phyloP scores from a whole-genome alignment of 208 protist genomes.

The Jaenimonas drosophilae region DNA sequence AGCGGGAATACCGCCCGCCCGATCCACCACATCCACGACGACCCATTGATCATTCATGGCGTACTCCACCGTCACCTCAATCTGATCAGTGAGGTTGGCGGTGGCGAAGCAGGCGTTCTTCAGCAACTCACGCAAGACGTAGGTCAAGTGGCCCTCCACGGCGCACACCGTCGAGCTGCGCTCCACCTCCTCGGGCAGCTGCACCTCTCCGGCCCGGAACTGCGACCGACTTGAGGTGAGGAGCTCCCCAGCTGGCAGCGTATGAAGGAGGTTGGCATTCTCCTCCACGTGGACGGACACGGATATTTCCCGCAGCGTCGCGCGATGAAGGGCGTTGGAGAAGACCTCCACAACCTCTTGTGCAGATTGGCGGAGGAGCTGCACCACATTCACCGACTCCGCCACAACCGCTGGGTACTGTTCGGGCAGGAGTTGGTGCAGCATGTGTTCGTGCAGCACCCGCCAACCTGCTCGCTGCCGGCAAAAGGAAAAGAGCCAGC shows the following conservation, averaged over 20 bases:
- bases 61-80: slow-evolving; percentile 35
- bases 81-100: slow-evolving; percentile 7
- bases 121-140: slow-evolving; percentile 72
- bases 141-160: slow-evolving; percentile 61
- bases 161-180: slow-evolving; percentile 31
- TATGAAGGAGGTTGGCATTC: slow-evolving; percentile 23
- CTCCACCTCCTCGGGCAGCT: no score
- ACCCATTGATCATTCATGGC: slow-evolving; percentile 42
- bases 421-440: slow-evolving; percentile 35
- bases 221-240: slow-evolving; percentile 33
- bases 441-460: slow-evolving; percentile 76
- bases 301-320: no score
- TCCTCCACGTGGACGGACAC: slow-evolving; percentile 55
- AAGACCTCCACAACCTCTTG: slow-evolving; percentile 58
- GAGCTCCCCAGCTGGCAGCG: slow-evolving; percentile 14
- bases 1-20: slow-evolving; percentile 42
- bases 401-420: slow-evolving; percentile 33
- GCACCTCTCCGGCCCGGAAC: slow-evolving; percentile 1
- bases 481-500: slow-evolving; percentile 74
- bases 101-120: slow-evolving; percentile 83
- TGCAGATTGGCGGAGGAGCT: slow-evolving; percentile 35
- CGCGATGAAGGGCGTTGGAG: no score
- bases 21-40: slow-evolving; percentile 67
- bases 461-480: slow-evolving; percentile 71
- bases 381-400: slow-evolving; percentile 21